Base-by-base conservation (phyloP, 2,329 filamentous ascomycete genomes). In the Phialophora macrospora region DNA sequence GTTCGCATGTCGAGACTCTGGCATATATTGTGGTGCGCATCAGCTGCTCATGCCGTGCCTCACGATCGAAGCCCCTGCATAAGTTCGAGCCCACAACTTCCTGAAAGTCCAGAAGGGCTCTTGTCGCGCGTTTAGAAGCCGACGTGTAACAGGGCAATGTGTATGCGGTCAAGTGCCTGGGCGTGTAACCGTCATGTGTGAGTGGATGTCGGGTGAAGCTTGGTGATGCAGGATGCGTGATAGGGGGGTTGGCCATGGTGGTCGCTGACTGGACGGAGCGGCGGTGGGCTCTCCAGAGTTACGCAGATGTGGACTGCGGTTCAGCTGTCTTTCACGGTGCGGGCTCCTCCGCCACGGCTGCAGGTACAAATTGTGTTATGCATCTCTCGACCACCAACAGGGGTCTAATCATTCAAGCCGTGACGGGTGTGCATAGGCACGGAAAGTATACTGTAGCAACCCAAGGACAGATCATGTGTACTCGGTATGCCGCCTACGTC, bases 361-460 rank as follows among this genome's bases (percentile, higher is more conserved):
- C 68, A 70, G 68, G 68, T 68, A 70, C 68, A 68, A 60, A 70
- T 68, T 69, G 59, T 60, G 56, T 66, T 66, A 32, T 63, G 64
- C 64, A 26, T 51, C 48, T 51, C 11, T 51, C 14, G 9, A 44
- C 38, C 7, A n/a, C 38, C 14, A n/a, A 44, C 38, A 44, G 38
- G 38, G 38, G 38, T 8, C 38, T 44, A 20, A n/a, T 17, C 59
- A 55, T 14, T 22, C 17, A 8, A 48, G 44, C 44, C 26, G 26
- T n/a, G 14, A 52, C 48, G 38, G 38, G 38, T 44, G 12, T 17
- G 38, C 14, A n/a, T n/a, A 2, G 38, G 6, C 38, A 44, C 38
- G 8, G 38, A n/a, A 41, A 41, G 38, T 44, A 44, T 44, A n/a
- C n/a, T n/a, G n/a, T n/a, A n/a, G 38, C 38, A 20, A n/a, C 14